Base-by-base conservation (phyloP, 2,329 filamentous ascomycete species). In the Microsporum audouinii region DNA sequence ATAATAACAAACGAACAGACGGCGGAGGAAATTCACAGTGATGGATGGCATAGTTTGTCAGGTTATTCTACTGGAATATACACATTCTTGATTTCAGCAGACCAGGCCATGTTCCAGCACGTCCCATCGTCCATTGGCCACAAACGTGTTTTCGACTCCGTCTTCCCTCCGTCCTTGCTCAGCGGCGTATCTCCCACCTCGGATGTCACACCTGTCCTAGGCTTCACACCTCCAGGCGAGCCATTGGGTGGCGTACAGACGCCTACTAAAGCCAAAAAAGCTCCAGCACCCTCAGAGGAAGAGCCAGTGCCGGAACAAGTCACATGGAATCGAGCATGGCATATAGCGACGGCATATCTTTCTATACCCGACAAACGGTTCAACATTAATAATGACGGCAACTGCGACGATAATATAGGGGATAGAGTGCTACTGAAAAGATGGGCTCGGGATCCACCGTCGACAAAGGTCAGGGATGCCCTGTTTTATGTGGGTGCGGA, bases 81-180 rank as follows among this genome's bases (percentile, higher is more conserved):
- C 36, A 59, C 49, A 34, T 51, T 49, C 36, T 45, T 58, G 3
- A 43, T 14, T 33, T 61, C 53, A 14, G 2, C 63, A 58, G 43
- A 57, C 58, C 34, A 61, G 17, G 31, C 31, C 29, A 66, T 66
- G 64, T 65, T 65, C 36, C 63, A 51, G 38, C 58, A 60, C 36
- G 51, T 59, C 34, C 63, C 64, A 2, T 62, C 61, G 33, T 57
- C 63, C 33, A 63, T 63, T 36, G 60, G 67, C 61, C 73, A 72
- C 63, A 72, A 72, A 67, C 75, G 74, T 64, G 71, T 78, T 27
- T 76, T 77, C 65, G 68, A 68, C 60, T 76, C 76, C 10, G 75
- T 78, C 56, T 77, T 78, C 63, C 70, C 75, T 56, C 70, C 73
- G 57, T 67, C 73, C 59, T 71, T 71, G 17, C 65, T 71, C n/a